phyloP scores from a whole-genome alignment of 2,329 filamentous ascomycete species.

The Phialophora tarda region DNA sequence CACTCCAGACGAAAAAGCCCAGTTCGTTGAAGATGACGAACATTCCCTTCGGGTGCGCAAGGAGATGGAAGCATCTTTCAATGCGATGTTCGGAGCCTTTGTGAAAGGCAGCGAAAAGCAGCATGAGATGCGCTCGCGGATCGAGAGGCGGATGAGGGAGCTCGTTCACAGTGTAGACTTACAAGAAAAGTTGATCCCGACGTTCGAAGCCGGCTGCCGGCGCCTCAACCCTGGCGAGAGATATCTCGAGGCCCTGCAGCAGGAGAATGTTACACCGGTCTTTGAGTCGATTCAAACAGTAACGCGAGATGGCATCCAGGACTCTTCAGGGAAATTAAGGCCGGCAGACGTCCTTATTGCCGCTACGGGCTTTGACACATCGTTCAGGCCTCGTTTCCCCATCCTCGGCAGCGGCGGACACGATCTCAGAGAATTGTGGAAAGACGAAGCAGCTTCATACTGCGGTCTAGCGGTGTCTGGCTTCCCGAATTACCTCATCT shows the following conservation, averaged over 20 bases:
- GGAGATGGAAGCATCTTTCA: slow-evolving; percentile 18
- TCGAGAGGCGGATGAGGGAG: not conserved
- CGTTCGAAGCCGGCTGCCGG: not conserved
- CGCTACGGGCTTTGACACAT: not conserved
- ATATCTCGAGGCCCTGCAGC: not conserved
- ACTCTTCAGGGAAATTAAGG: not conserved
- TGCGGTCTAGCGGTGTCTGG: not conserved
- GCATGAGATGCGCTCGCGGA: slow-evolving; percentile 3
- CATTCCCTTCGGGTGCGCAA: slow-evolving; percentile 6
- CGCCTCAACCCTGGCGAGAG: not conserved
- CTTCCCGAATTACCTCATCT: not conserved
- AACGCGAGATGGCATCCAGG: not conserved
- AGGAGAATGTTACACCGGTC: not conserved
- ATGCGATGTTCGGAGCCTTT: slow-evolving; percentile 11
- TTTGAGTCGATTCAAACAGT: not conserved
- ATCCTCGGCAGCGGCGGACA: not conserved
- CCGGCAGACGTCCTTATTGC: not conserved
- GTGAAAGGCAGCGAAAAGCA: slow-evolving; percentile 15
- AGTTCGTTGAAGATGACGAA: slow-evolving; percentile 2
- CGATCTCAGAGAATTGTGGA: not conserved
- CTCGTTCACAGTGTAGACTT: not conserved
- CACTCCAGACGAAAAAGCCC: not conserved
- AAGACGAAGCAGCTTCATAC: not conserved
- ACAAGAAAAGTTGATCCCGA: not conserved
- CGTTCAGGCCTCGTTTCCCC: not conserved